Evolutionary conservation across 2,329 filamentous ascomycete species (phyloP).

Genomic region (Fusarium sp.): DNA sequence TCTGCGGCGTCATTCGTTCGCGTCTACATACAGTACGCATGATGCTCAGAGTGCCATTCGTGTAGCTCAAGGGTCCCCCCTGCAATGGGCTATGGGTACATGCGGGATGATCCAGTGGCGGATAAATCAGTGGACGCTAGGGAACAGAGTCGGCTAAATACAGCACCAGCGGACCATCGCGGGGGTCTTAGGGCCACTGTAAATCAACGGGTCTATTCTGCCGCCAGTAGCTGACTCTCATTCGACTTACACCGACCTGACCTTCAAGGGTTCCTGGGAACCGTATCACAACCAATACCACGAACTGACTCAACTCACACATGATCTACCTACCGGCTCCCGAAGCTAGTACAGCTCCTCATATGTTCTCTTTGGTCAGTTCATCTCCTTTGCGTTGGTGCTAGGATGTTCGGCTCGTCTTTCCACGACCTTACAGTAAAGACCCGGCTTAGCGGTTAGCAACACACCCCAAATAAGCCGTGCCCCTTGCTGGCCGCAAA

Average conservation of each 20-base stretch:
- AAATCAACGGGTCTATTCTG: slow-evolving; percentile 9
- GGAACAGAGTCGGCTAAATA: slow-evolving; percentile 43
- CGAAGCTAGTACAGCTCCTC: neutral
- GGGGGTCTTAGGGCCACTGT: slow-evolving; percentile 31
- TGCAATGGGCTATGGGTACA: neutral
- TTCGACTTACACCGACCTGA: slow-evolving; percentile 22
- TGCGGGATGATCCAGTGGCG: slow-evolving; percentile 37
- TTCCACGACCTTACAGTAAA: slow-evolving; percentile 28
- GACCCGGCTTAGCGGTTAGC: slow-evolving; percentile 5
- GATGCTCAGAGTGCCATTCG: slow-evolving; percentile 31
- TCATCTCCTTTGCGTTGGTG: slow-evolving; percentile 15
- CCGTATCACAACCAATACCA: neutral
- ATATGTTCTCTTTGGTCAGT: neutral
- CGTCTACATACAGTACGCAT: slow-evolving; percentile 14
- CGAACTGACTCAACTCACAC: neutral
- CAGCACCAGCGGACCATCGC: slow-evolving; percentile 19
- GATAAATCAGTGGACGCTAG: slow-evolving; percentile 27
- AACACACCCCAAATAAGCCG: neutral
- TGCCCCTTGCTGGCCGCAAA: slow-evolving; percentile 1
- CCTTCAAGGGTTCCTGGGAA: neutral
- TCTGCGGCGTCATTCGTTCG: slow-evolving; percentile 39
- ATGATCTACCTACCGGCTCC: neutral
- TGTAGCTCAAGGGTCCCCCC: slow-evolving; percentile 11
- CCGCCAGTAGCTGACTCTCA: neutral
- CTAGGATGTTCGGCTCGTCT: slow-evolving; percentile 48